Evolutionary conservation across 2,329 filamentous ascomycete genomes (phyloP).

Genomic region (Ramularia endophylla): DNA sequence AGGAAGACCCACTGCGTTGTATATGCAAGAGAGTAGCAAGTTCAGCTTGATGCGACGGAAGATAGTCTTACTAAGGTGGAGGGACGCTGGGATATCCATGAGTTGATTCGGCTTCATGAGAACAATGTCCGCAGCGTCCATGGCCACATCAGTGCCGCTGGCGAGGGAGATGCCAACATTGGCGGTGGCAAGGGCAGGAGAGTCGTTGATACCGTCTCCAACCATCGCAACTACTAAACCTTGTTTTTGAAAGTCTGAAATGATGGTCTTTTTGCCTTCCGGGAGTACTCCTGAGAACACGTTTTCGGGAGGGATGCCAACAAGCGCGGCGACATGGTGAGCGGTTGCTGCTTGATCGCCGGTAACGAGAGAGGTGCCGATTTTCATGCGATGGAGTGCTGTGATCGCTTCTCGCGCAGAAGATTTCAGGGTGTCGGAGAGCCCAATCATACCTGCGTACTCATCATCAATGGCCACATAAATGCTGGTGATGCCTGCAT

Average conservation of each 20-base stretch:
- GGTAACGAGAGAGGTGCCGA: constrained; percentile 86
- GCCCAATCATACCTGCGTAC: constrained; percentile 75
- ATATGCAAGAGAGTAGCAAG: constrained; percentile 84
- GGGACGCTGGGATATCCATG: constrained; percentile 82
- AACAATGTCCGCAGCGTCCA: constrained; percentile 94
- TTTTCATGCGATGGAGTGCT: constrained; percentile 76
- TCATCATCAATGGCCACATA: constrained; percentile 79
- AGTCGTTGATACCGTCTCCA: constrained; percentile 97
- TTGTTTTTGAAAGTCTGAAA: constrained; percentile 66
- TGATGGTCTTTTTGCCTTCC: constrained; percentile 82
- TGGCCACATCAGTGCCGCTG: constrained; percentile 90
- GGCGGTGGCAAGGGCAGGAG: constrained; percentile 85
- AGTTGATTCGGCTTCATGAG: constrained; percentile 90
- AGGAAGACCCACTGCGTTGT: constrained; percentile 85
- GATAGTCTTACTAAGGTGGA: constrained; percentile 76
- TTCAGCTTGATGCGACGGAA: constrained; percentile 94
- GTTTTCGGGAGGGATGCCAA: constrained; percentile 70
- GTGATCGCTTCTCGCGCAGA: constrained; percentile 74
- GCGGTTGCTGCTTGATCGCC: constrained; percentile 86
- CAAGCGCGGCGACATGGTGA: constrained; percentile 70
- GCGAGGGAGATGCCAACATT: constrained; percentile 90
- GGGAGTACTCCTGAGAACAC: constrained; percentile 87
- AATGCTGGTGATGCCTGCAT: constrained; percentile 77
- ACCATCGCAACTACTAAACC: constrained; percentile 91
- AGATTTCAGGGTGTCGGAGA: constrained; percentile 87